Evolutionary conservation across 1,284 basidiomycete species (phyloP), one percentile per base, ranked within the genome.

Genomic region (Moesziomyces sp.): DNA sequence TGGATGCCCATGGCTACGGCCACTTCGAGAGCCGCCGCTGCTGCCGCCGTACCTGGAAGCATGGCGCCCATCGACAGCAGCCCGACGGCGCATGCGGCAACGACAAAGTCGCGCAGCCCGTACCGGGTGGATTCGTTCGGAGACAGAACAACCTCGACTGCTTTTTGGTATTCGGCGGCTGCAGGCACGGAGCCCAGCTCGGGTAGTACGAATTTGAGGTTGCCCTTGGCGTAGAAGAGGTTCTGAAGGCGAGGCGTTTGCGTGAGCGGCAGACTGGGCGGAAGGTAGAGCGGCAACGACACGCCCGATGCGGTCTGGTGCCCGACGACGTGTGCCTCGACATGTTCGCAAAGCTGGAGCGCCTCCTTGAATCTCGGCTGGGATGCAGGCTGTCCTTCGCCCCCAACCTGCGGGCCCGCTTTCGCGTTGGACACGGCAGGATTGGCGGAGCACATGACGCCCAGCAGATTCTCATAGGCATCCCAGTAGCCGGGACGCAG

Each of bases 181-280:
- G 80, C 71, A 18, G 76, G 63, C 16, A 75, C 78, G 3, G 73
- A 35, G 18, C 76, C 75, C 6, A 77, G 46, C 9, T 76, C 67
- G 3, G 69, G 70, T 40, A 81, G 21, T 8, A 84, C 83, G 38
- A 83, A 81, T 43, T 84, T 84, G 21, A 87, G 74, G 58, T 86
- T 87, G 14, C 85, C 86, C 62, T 85, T 84, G 30, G 86, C 86
- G 69, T 86, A 86, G 50, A 86, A 84, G n/a, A 86, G 67, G 63
- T 86, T 86, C 64, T 87, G 86, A 1, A 87, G 70, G 1, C 86
- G 84, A 50, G 86, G 85, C 3, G 84, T 72, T 52, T 87, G 85
- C 18, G 78, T 76, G 44, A 77, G 55, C 0, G 85, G 84, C 16
- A 87, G 72, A 19, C 54, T 65, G 30, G 45, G 42, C 2, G 80